Evolutionary conservation across 352 stramenopile species (phyloP), one percentile per base, ranked within the genome.

Genomic region (Phytophthora tentaculata): DNA sequence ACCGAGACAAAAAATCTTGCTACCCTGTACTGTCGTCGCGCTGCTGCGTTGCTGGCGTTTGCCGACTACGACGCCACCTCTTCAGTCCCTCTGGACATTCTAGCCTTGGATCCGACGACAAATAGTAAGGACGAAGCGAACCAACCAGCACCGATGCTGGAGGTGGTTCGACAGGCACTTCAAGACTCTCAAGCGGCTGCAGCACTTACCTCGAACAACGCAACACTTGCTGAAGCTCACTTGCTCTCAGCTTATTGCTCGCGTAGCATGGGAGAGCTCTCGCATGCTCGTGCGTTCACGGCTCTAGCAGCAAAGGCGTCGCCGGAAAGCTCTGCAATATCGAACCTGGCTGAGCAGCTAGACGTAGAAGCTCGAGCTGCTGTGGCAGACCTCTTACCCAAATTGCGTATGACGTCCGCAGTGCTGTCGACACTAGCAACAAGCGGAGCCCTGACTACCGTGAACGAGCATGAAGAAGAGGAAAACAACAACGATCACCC

Each of bases 91-190:
- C 49, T 76, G 3, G 61, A 80, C 48, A 58, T 64, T 37, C 37
- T 78, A 43, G 32, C 62, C 3, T 55, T 67, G 1, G 51, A n/a
- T 35, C 23, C 69, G 13, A 61, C 52, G 10, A 59, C 54, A 37
- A 39, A 24, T 9, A 35, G 24, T 23, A 50, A 2, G 5, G 37
- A 65, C 16, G 20, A 74, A 64, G 58, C 32, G 16, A 60, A 70
- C n/a, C 19, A 76, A 56, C 26, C 56, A 61, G 45, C 56, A 62
- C 35, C 55, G n/a, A 67, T 69, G 57, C 48, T 83, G 23, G 62
- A 67, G 14, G 80, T 66, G 8, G 72, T 84, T n/a, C 58, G 73
- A 37, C 76, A 86, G 51, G 82, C 80, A 8, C 74, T 81, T 1
- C 62, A 81, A 35, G 82, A 90, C 28, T 58, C 78, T 4, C 69